Evolutionary conservation across 1,284 basidiomycete species (phyloP).

Genomic region (Papiliotrema nemorosa): DNA sequence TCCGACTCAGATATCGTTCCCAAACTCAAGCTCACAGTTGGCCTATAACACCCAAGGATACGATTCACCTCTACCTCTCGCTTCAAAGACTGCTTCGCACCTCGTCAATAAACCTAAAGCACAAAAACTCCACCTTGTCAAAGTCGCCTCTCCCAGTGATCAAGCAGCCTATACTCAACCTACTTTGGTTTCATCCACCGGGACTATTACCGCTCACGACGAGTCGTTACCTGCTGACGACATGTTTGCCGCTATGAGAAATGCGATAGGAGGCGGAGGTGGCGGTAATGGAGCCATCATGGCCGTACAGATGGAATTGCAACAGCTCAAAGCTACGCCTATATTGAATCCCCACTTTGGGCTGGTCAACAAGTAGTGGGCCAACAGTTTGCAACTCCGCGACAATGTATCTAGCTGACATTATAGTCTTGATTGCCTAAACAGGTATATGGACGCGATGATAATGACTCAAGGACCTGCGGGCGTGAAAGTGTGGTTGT

Average conservation of each 20-base stretch:
- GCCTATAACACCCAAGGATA: too few relatives aligned
- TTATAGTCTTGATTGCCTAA: constrained; percentile 31
- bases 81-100: too few relatives aligned
- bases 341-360: constrained; percentile 33
- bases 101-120: too few relatives aligned
- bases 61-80: too few relatives aligned
- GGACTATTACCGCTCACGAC: too few relatives aligned
- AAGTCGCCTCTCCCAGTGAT: too few relatives aligned
- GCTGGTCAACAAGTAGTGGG: constrained; percentile 34
- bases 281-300: constrained; percentile 1
- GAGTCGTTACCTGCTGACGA: neutral
- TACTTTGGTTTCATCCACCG: too few relatives aligned
- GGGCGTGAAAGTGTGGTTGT: constrained; percentile 28
- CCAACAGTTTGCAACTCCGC: neutral
- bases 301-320: constrained; percentile 21
- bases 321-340: constrained; percentile 24
- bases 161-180: too few relatives aligned
- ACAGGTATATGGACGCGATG: constrained; percentile 26
- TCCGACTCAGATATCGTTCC: too few relatives aligned
- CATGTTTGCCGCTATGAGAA: constrained; percentile 14
- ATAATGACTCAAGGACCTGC: constrained; percentile 18
- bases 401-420: neutral
- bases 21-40: too few relatives aligned
- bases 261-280: constrained; percentile 6
- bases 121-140: too few relatives aligned